Base-by-base conservation (phyloP, 2,329 filamentous ascomycete genomes). In the Plectosphaerella sp. region DNA sequence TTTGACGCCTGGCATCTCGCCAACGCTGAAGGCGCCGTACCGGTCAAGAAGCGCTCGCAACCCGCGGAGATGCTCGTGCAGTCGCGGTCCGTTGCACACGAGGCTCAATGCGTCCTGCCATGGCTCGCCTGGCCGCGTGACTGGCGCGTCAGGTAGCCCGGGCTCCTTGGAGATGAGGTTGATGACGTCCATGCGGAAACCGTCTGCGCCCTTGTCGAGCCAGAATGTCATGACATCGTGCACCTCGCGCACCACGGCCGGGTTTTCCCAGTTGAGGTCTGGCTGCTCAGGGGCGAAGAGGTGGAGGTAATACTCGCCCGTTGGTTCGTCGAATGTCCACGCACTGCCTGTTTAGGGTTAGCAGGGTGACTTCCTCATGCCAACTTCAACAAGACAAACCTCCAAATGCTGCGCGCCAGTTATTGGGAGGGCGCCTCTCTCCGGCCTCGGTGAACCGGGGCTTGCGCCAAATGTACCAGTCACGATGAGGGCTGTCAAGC, bases 231-330 rank as follows among this genome's bases (percentile, higher is more conserved):
- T 75, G 74, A 78, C 75, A 42, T 86, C 75, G 64, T 89, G 85
- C 7, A 89, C 83, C 0, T 86, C 87, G 6, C 87, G 77, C 0
- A 86, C 80, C 1, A 80, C 80, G 0, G 76, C 73, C 0, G 76
- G 74, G 52, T 86, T 86, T 59, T 91, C 86, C 86, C 88, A 92
- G 67, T 92, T 92, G 14, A 92, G 74, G 59, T 92, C 89, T 0
- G 88, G 88, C 62, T 91, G 87, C 54, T 86, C 80, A 2, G 77
- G 76, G 5, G 83, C 81, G 64, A 88, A 91, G 8, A 91, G 73
- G 55, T 85, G 80, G 1, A 90, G 79, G 59, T 88, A 90, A 64
- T 88, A 90, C 66, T 90, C 83, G 47, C 77, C 73, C 0, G 85
- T 87, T 5, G 68, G 65, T 52, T 84, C 77, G 59, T 88, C 83